Percentiles rank a stretch among this genome's conserved stretches.
Conservation (phyloP, 2,329 filamentous ascomycete genomes). For the Neoarthrinium moseri region DNA sequence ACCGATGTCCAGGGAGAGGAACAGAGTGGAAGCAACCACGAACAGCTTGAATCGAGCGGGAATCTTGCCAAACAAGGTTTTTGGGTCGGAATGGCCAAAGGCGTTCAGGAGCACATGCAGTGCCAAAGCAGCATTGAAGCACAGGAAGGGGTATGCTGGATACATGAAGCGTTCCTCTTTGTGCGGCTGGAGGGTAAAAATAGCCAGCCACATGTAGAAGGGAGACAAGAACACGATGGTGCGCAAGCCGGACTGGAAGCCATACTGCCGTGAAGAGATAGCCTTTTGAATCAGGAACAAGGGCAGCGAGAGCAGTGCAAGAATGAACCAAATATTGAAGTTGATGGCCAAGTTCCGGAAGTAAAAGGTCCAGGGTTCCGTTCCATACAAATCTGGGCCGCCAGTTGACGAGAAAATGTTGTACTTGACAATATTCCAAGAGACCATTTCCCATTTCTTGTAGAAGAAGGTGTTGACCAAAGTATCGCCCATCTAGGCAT, state of each 20-base stretch:
- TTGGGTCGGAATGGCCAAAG: constrained; percentile 69
- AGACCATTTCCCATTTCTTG: constrained; percentile 71
- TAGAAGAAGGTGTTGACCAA: constrained; percentile 83
- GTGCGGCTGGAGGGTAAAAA: constrained; percentile 91
- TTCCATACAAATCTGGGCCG: constrained; percentile 90
- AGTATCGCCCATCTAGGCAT: constrained; percentile 63
- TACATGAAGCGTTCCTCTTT: constrained; percentile 99
- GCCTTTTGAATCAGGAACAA: constrained; percentile 73
- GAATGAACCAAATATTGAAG: constrained; percentile 90
- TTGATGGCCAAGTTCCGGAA: constrained; percentile 87
- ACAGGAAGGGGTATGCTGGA: constrained; percentile 86
- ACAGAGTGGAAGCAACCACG: constrained; percentile 56
- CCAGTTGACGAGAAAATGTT: constrained; percentile 84
- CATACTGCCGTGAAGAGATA: constrained; percentile 58
- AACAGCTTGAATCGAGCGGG: constrained; percentile 73
- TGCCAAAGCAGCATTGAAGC: constrained; percentile 82
- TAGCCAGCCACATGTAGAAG: constrained; percentile 91
- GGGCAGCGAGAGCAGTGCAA: constrained; percentile 74
- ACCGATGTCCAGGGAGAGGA: constrained; percentile 65
- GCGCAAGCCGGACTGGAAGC: constrained; percentile 69
- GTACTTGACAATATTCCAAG: constrained; percentile 93
- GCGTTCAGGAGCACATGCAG: constrained; percentile 77
- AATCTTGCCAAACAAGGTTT: constrained; percentile 66
- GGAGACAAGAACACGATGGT: constrained; percentile 77
- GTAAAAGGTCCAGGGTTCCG: constrained; percentile 97